Evolutionary conservation across 768 basidiomycete species (phyloP).

Genomic region (Fomitopsis pulvina): DNA sequence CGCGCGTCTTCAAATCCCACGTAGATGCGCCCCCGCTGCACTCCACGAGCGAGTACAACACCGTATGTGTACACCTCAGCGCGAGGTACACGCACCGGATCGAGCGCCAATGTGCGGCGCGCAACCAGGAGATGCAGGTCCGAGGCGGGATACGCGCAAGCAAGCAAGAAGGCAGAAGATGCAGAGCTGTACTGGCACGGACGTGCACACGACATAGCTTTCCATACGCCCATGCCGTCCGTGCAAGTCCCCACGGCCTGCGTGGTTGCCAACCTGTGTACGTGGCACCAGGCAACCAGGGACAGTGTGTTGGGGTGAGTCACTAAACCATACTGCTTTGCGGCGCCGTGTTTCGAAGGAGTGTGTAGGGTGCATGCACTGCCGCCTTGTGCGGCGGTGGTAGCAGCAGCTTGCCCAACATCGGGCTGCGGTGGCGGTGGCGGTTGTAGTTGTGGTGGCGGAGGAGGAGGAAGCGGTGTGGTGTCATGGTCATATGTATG

Average conservation of each 20-base stretch:
- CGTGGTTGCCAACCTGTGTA: conserved; percentile 1
- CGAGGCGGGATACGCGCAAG: conserved; percentile 21
- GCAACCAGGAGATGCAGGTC: conserved; percentile 22
- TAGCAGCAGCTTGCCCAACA: too few relatives aligned
- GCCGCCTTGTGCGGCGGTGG: too few relatives aligned
- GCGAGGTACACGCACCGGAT: neutral
- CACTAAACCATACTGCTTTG: neutral
- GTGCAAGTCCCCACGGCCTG: neutral
- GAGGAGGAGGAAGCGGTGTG: too few relatives aligned
- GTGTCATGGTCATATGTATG: too few relatives aligned
- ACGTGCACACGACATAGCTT: conserved; percentile 25
- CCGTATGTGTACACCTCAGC: conserved; percentile 24
- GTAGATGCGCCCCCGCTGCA: conserved; percentile 22
- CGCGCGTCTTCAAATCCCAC: conserved; percentile 3
- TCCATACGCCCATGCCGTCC: conserved; percentile 33
- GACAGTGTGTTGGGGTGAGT: conserved; percentile 6
- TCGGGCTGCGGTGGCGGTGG: neutral
- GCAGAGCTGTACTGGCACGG: conserved; percentile 7
- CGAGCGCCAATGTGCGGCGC: conserved; percentile 17
- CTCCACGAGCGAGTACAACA: conserved; percentile 47
- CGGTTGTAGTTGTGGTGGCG: neutral
- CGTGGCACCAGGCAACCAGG: neutral
- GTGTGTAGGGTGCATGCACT: neutral
- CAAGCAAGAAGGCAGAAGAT: conserved; percentile 17
- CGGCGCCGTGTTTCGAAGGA: neutral